Conservation (phyloP, 441 rosid species). For the Gossypium aridum region DNA sequence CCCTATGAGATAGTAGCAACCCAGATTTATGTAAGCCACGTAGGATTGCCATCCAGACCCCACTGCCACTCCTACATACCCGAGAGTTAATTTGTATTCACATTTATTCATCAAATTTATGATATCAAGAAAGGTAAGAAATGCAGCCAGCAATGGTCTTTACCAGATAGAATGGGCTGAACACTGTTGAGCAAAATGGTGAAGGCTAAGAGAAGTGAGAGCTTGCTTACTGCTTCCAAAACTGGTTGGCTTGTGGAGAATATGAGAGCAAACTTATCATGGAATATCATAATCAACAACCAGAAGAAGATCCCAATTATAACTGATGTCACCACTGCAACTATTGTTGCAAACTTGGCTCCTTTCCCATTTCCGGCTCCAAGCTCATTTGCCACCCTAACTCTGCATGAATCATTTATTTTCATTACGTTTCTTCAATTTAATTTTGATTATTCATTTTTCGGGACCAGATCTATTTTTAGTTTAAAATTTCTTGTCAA, state of each 20-base stretch:
- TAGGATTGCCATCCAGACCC: conserved; percentile 94
- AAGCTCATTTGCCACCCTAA: conserved; percentile 79
- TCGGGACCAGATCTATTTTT: too few species aligned
- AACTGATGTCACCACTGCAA: conserved; percentile 56
- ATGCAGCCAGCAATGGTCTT: neutral
- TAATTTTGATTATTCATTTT: too few species aligned
- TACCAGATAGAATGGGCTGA: conserved; percentile 85
- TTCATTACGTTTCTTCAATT: neutral
- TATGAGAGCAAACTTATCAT: conserved; percentile 44
- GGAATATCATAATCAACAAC: conserved; percentile 41
- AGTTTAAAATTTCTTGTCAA: too few species aligned
- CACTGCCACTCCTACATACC: conserved; percentile 64
- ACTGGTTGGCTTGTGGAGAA: conserved; percentile 60
- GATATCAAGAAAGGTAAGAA: neutral
- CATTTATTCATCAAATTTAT: neutral
- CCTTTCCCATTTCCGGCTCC: conserved; percentile 87
- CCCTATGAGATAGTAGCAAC: conserved; percentile 73
- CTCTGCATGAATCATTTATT: conserved; percentile 28
- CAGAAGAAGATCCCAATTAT: conserved; percentile 61
- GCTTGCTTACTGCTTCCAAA: conserved; percentile 53
- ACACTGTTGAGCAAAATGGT: conserved; percentile 75
- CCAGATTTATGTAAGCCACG: conserved; percentile 81
- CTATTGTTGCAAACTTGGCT: conserved; percentile 70
- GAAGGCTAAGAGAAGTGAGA: conserved; percentile 60
- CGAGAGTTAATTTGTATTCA: too few species aligned